Conservation (phyloP, 495 filamentous ascomycete genomes). For the Trichoderma erinaceum region DNA sequence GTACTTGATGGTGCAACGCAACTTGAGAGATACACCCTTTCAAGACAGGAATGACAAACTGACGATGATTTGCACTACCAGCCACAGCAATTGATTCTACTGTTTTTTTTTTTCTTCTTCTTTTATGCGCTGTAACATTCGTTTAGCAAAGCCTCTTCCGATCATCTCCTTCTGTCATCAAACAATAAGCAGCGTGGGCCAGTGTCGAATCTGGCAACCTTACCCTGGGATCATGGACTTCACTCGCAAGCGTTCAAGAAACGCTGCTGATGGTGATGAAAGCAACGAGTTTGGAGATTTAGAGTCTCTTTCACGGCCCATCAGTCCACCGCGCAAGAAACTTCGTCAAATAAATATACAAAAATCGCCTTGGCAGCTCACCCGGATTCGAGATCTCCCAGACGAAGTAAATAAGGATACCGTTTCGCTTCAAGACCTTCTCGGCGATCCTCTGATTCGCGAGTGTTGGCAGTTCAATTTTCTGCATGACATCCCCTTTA, state of each 20-base stretch:
- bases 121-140: neutral
- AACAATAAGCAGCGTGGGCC: neutral
- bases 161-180: neutral
- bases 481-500: conserved; percentile 73
- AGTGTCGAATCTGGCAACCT: neutral
- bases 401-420: conserved; percentile 58
- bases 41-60: neutral
- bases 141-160: neutral
- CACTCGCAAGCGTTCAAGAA: conserved; percentile 13
- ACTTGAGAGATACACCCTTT: neutral
- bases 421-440: conserved; percentile 60
- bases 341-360: conserved; percentile 20
- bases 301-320: conserved; percentile 31
- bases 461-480: conserved; percentile 93
- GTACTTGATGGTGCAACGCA: neutral
- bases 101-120: neutral
- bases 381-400: conserved; percentile 60
- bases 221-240: conserved; percentile 19
- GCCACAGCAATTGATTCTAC: neutral
- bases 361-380: conserved; percentile 69
- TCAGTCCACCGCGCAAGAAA: conserved; percentile 38
- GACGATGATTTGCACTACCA: neutral
- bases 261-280: neutral
- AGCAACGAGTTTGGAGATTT: conserved; percentile 7
- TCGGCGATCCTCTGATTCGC: conserved; percentile 73